Conservation (phyloP, 768 basidiomycete genomes). For the Boletus bicolor region DNA sequence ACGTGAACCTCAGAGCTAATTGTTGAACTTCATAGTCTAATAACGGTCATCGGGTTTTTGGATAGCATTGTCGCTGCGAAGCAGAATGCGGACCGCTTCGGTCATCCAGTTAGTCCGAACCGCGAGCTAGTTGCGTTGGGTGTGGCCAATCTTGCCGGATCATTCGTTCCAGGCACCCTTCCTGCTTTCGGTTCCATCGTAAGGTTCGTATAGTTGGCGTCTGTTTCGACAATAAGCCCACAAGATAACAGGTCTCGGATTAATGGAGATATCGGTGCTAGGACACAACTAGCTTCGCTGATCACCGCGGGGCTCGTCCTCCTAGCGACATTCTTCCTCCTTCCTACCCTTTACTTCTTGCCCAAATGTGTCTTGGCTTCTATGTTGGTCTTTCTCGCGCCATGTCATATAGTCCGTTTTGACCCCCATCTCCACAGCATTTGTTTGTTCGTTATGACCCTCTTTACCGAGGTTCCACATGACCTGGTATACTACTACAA, state of each 20-base stretch:
- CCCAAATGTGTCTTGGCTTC: constrained; percentile 90
- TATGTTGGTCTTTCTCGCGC: constrained; percentile 51
- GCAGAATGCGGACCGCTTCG: constrained; percentile 81
- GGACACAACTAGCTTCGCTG: constrained; percentile 86
- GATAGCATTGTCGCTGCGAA: constrained; percentile 96
- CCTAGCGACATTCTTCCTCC: constrained; percentile 83
- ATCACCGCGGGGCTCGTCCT: constrained; percentile 73
- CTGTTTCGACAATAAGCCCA: neutral
- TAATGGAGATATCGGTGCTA: constrained; percentile 84
- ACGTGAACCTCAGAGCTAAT: neutral
- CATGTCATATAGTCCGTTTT: constrained; percentile 2
- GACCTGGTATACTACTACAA: constrained; percentile 83
- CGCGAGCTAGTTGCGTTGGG: constrained; percentile 92
- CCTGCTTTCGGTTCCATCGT: constrained; percentile 95
- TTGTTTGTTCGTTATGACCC: constrained; percentile 77
- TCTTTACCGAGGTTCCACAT: constrained; percentile 83
- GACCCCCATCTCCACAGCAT: constrained; percentile 48
- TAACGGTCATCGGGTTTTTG: constrained; percentile 84
- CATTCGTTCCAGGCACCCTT: constrained; percentile 84
- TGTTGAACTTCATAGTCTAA: constrained; percentile 45
- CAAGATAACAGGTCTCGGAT: constrained; percentile 59
- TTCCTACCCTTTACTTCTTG: constrained; percentile 81
- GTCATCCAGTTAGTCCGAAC: constrained; percentile 88
- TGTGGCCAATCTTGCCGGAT: constrained; percentile 72
- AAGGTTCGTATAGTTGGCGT: constrained; percentile 44